Evolutionary conservation across 257 asterid genomes (phyloP).

Genomic region (Coffea canephora): DNA sequence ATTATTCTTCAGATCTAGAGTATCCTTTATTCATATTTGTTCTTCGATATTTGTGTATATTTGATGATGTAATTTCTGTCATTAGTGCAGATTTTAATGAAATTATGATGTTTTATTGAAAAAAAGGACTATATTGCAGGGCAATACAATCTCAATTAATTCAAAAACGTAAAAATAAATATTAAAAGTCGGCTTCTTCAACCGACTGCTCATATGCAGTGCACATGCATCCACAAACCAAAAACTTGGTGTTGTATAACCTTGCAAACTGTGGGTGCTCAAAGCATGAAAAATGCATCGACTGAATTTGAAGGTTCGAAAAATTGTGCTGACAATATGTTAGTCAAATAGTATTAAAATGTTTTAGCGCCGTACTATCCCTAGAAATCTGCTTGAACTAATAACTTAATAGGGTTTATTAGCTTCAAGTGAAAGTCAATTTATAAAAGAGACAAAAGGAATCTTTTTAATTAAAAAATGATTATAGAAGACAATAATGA

Average conservation of each 20-base stretch:
- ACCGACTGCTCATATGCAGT: slow-evolving; percentile 37
- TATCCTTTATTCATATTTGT: no score
- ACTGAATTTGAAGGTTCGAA: slow-evolving; percentile 27
- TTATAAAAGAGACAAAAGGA: slow-evolving; percentile 1
- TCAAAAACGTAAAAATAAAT: neutral
- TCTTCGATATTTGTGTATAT: no score
- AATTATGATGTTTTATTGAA: no score
- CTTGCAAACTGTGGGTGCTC: slow-evolving; percentile 9
- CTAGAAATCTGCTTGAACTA: slow-evolving; percentile 60
- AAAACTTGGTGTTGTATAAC: slow-evolving; percentile 1
- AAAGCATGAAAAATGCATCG: slow-evolving; percentile 16
- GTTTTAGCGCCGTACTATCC: slow-evolving; percentile 45
- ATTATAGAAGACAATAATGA: neutral
- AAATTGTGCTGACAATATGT: slow-evolving; percentile 19
- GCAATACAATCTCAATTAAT: slow-evolving; percentile 5
- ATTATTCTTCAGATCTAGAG: no score
- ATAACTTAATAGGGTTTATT: slow-evolving; percentile 21
- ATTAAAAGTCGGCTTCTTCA: slow-evolving; percentile 34
- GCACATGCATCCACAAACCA: slow-evolving; percentile 36
- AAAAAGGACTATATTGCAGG: neutral
- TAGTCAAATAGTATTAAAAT: slow-evolving; percentile 32
- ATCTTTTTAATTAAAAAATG: slow-evolving; percentile 18
- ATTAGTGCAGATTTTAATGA: no score
- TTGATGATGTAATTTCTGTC: no score
- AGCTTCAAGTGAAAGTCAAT: slow-evolving; percentile 28